These are phyloP conservation scores for Tephrocybe rancida DNA, from an alignment of 768 basidiomycete species.

Conservation along the genomic window DNA sequence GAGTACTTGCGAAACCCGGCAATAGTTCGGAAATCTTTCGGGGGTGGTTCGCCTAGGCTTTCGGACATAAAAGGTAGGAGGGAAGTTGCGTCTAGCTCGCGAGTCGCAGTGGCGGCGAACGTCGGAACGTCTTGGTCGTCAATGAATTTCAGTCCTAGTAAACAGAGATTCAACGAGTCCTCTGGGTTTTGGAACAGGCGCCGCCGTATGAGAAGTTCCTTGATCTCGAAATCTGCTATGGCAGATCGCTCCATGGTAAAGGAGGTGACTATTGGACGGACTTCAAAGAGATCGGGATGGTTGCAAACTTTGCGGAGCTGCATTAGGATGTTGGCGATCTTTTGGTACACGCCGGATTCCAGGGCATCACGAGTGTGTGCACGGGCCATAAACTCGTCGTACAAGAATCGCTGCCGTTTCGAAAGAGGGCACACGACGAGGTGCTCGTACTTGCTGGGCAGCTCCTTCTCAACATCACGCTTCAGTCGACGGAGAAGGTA, in stretches of 20 bases:
- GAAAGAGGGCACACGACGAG: constrained; percentile 86
- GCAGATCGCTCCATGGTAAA: constrained; percentile 77
- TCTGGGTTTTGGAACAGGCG: constrained; percentile 58
- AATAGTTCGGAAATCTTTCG: constrained; percentile 74
- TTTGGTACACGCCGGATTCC: constrained; percentile 83
- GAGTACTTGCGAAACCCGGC: constrained; percentile 66
- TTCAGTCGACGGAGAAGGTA: constrained; percentile 96
- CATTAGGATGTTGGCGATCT: constrained; percentile 95
- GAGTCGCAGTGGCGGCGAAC: constrained; percentile 54
- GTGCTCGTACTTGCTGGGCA: constrained; percentile 94
- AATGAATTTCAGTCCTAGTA: constrained; percentile 68
- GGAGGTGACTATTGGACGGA: constrained; percentile 80
- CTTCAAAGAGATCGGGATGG: constrained; percentile 91
- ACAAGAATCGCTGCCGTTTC: constrained; percentile 91
- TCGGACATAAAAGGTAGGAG: constrained; percentile 55
- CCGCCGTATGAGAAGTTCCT: constrained; percentile 85
- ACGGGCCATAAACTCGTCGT: constrained; percentile 95
- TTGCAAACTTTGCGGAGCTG: constrained; percentile 97
- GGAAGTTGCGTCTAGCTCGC: constrained; percentile 59
- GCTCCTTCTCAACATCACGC: constrained; percentile 94
- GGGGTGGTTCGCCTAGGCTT: constrained; percentile 64
- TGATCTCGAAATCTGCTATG: constrained; percentile 79
- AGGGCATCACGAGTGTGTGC: constrained; percentile 83
- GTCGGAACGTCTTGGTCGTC: constrained; percentile 54
- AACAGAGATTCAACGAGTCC: constrained; percentile 59